These are phyloP conservation scores for Abrus pulchellus DNA, from an alignment of 306 rosid species.

Conservation along the genomic window DNA sequence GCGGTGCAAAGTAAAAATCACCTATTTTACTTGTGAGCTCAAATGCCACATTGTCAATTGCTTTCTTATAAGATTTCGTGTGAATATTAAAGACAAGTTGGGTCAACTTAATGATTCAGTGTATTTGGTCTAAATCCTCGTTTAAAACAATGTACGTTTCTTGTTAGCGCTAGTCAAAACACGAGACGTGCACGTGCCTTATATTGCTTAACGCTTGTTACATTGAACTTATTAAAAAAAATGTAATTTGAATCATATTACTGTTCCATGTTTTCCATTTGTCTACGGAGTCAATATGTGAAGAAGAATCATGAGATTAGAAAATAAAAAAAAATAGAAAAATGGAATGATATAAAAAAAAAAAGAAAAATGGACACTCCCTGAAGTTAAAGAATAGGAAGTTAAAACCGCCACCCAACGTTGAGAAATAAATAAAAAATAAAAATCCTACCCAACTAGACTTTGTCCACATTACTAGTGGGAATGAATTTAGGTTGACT, in stretches of 20 bases:
- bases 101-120: constrained; percentile 39
- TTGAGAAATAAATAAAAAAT: too few species aligned
- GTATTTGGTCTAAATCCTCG: constrained; percentile 41
- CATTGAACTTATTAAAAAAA: neutral
- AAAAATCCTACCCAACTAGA: too few species aligned
- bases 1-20: constrained; percentile 56
- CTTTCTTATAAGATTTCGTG: constrained; percentile 54
- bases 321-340: too few species aligned
- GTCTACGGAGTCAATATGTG: neutral
- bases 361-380: neutral
- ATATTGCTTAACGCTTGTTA: neutral
- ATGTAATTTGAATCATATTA: neutral
- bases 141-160: neutral
- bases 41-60: constrained; percentile 46
- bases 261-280: neutral
- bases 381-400: constrained; percentile 10
- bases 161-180: constrained; percentile 26
- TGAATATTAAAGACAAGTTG: constrained; percentile 47
- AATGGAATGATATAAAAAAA: too few species aligned
- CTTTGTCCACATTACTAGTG: neutral
- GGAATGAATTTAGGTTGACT: neutral
- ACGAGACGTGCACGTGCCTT: constrained; percentile 23
- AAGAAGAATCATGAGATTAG: neutral
- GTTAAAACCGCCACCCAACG: neutral
- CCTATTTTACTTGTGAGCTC: constrained; percentile 56